phyloP scores from a whole-genome alignment of 192 early-diverging fungal species.

The Linnemannia hyalina region DNA sequence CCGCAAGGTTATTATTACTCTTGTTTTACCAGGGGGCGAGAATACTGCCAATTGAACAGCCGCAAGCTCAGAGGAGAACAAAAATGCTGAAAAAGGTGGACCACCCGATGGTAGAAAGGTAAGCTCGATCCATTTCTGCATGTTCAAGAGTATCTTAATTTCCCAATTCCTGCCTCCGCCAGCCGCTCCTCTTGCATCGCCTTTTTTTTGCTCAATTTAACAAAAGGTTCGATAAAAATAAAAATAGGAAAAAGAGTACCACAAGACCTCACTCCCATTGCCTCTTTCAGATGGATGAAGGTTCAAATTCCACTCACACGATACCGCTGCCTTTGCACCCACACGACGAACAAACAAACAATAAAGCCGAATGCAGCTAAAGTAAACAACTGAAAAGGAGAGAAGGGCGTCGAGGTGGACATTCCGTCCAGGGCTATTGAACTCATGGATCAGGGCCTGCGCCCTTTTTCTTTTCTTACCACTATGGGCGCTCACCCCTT shows the following conservation, averaged over 20 bases:
- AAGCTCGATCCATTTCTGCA: not conserved
- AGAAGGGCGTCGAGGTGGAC: too few relatives aligned
- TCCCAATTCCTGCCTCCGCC: slow-evolving; percentile 11
- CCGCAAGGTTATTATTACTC: not conserved
- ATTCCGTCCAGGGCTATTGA: too few relatives aligned
- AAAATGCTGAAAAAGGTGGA: not conserved
- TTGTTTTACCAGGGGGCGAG: not conserved
- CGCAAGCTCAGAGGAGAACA: not conserved
- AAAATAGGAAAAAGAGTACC: not conserved
- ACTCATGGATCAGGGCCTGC: too few relatives aligned
- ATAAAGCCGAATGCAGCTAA: not conserved
- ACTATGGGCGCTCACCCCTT: not conserved
- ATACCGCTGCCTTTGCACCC: not conserved
- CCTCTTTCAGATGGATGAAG: not conserved
- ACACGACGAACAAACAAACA: not conserved
- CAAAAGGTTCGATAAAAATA: not conserved
- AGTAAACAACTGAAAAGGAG: not conserved
- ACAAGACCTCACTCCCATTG: not conserved
- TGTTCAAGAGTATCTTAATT: not conserved
- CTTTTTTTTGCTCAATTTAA: not conserved
- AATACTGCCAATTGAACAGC: not conserved
- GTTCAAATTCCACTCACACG: not conserved
- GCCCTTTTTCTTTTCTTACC: too few relatives aligned
- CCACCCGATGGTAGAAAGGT: not conserved
- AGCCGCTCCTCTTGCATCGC: not conserved